A percentile compares a stretch with the other conserved stretches of the same genome.
phyloP scores from a whole-genome alignment of 2,329 filamentous ascomycete genomes.

The Verticillium dahliae region DNA sequence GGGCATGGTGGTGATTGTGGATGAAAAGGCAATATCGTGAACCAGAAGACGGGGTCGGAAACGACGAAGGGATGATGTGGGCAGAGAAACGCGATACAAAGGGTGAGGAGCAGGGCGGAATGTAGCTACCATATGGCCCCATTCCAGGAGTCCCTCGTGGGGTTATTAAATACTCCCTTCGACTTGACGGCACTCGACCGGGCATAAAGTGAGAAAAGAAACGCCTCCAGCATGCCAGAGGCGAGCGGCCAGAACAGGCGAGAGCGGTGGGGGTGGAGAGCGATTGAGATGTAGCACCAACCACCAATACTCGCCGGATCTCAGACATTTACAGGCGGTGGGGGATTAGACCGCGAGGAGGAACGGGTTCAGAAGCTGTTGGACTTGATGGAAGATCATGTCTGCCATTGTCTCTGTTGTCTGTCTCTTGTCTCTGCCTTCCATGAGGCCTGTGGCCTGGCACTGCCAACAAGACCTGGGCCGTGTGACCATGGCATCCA shows the following conservation, averaged over 20 bases:
- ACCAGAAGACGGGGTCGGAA: not conserved
- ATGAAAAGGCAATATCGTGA: not conserved
- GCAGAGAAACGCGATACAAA: not conserved
- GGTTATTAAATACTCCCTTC: not conserved
- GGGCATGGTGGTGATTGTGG: slow-evolving; percentile 4
- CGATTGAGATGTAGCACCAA: not conserved
- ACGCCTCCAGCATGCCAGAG: slow-evolving; percentile 5
- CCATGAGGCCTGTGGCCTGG: not conserved
- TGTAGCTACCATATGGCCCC: not conserved
- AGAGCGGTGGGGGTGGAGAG: slow-evolving; percentile 11
- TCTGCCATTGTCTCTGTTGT: not conserved
- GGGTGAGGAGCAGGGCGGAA: not conserved
- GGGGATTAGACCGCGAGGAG: slow-evolving; percentile 4
- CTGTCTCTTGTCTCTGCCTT: not conserved
- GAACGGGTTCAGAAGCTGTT: slow-evolving; percentile 6
- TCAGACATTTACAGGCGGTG: slow-evolving; percentile 11
- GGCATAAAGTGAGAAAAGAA: slow-evolving; percentile 4
- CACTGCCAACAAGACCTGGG: not conserved
- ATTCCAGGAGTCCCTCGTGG: not conserved
- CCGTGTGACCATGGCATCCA: slow-evolving; percentile 10
- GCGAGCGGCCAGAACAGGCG: slow-evolving; percentile 8
- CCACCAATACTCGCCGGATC: slow-evolving; percentile 14
- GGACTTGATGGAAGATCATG: not conserved
- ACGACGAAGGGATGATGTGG: not conserved
- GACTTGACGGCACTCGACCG: not conserved